Evolutionary conservation across 2,329 filamentous ascomycete genomes (phyloP), one percentile per base, ranked within the genome.

Genomic region (Lecanicillium sp.): DNA sequence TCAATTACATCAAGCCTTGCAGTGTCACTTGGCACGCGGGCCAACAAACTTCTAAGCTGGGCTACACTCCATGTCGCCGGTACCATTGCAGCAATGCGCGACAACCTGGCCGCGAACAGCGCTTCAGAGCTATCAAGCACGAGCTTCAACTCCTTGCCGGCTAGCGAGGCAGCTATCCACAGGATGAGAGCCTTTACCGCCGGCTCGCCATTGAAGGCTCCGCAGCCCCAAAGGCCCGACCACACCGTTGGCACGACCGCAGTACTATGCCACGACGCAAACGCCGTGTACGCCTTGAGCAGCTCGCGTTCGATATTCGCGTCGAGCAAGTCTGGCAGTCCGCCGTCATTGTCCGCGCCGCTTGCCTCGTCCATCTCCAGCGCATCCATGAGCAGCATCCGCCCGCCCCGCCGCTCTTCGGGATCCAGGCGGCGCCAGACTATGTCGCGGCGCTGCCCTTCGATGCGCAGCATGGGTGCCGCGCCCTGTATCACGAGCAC

Each of bases 301-400:
- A 59, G 42, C 40, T 63, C 60, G 7, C 57, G 48, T 2, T 53
- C 43, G 2, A 60, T 43, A 29, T 55, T 54, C 2, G 40, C 35
- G 0, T 41, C 45, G 2, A 41, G 17, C 4, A 61, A 34, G 34
- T 62, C 59, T 2, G 55, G 49, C 5, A 59, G 25, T 11, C 32
- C 32, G 5, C 29, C 28, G 10, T 44, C 25, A 2, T 29, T 40
- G 10, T 41, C 36, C 4, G 50, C 44, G 2, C 46, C 40, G 2
- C 14, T 22, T 10, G 7, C 5, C 43, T 54, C 48, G 31, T 61
- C 58, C 35, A 61, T 53, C 40, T 62, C 60, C 5, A 62, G 41
- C 1, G 58, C 58, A 25, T 62, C 59, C 59, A 63, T 60, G 25
- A 61, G 56, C 5, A 62, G 42, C 37, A 62, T 53, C 4, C 48